Evolutionary conservation across 1,139 yeast genomes (phyloP), one percentile per base, ranked within the genome.

Genomic region (Taphrina pruni): DNA sequence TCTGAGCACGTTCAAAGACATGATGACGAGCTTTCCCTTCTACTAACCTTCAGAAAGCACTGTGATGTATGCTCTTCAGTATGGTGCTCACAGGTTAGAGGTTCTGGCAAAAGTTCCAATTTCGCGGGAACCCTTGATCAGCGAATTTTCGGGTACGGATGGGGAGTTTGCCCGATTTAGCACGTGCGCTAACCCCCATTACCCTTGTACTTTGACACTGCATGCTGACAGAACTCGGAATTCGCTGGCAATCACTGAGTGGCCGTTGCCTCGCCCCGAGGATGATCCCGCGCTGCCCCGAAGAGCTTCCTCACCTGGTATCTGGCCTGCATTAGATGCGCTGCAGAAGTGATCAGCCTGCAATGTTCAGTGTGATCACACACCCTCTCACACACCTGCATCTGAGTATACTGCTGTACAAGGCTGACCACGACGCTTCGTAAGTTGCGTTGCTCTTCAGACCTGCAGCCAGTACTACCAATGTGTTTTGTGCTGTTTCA

Each of bases 1-100:
- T 46, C 67, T 46, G 48, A 64, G 67, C 54, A 64, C 67, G 67
- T 64, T 64, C 55, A 64, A 64, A 17, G 62, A 58, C 62, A 58
- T 58, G 43, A 58, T 58, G n/a, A 41, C 38, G 35, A 41, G 38
- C 14, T 32, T 56, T 35, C 12, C 58, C 35, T 54, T 54, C 58
- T 26, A 38, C 8, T 36, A 38, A 54, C 36, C 54, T 2, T 50
- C 32, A 26, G 54, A 54, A 11, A 38, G 58, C 58, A 54, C 58
- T 35, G 43, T 54, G 43, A 54, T 36, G 58, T 54, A 54, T 54
- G 58, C 41, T 54, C 41, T 54, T 54, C 41, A 38, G 58, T 54
- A 20, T 26, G 17, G 43, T 36, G 58, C 58, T 21, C 45, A 36
- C 58, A 36, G 58, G 58, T 32, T 54, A 38, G 58, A 54, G 58